Base-by-base conservation (phyloP, 2,329 filamentous ascomycete genomes). In the Neofusicoccum cordaticola region DNA sequence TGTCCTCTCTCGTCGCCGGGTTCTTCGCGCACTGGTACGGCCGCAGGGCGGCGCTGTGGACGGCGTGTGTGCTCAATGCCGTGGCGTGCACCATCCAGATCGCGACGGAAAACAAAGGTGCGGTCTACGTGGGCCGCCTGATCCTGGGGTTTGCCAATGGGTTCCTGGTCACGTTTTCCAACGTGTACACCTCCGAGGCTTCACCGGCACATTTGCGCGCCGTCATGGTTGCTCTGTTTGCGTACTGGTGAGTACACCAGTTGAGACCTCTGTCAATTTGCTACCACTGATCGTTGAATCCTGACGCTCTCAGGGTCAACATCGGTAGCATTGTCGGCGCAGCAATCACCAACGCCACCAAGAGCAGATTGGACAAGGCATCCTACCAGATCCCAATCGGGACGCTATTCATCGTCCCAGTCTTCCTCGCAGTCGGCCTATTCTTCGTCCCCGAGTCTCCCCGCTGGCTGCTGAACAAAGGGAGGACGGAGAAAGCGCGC, bases 111-210 rank as follows among this genome's bases (percentile, higher is more conserved):
- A 66, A 66, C 12, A 61, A 67, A 1, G 67, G 66, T 8, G 70
- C 64, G 3, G 63, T 74, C 0, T 84, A 84, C 66, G 70, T 81
- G 1, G 83, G 82, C 2, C 78, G 82, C 1, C 69, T 84, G 37
- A 68, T 71, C 63, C 66, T 74, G 0, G 71, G 71, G 9, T 71
- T 73, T 31, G 69, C 71, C 4, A 74, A 74, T 57, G 71, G 71
- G 2, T 81, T 84, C 68, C 79, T 85, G 67, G 83, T 86, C 78
- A 85, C 83, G 1, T 85, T 82, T 66, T 81, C 80, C 0, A 82
- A 82, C 53, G 73, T 83, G 0, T 83, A 81, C 69, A 77, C 82
- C 8, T 79, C 80, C 15, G 83, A 85, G 51, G 71, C 66, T 1
- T 67, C 68, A 2, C 72, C 72, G 8, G 71, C 72, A 4, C 72